Evolutionary conservation across 306 rosid genomes (phyloP).

Genomic region (Cicer pinnatifidum): DNA sequence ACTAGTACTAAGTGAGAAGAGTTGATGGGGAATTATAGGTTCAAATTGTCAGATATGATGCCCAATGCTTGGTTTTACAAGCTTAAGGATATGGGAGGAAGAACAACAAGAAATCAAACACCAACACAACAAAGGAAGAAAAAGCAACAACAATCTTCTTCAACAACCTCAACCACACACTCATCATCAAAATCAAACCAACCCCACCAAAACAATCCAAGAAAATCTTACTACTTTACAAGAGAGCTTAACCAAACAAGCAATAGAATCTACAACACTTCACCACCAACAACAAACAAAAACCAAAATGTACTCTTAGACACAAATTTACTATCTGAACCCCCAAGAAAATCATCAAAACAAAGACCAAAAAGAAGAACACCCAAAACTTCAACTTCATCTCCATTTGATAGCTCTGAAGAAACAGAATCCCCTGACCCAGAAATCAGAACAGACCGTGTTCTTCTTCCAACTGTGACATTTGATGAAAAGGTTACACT

Average conservation of each 20-base stretch:
- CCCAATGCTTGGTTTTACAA: constrained; percentile 94
- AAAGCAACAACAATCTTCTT: constrained; percentile 49
- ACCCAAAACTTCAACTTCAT: constrained; percentile 47
- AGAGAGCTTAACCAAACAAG: constrained; percentile 58
- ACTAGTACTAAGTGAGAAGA: background rate
- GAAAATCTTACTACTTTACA: constrained; percentile 85
- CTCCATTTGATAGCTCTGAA: constrained; percentile 52
- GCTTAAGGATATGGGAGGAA: constrained; percentile 67
- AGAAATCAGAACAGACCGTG: constrained; percentile 73
- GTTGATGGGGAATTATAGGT: constrained; percentile 76
- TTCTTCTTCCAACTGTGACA: constrained; percentile 64
- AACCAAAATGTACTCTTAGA: constrained; percentile 40
- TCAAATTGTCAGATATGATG: constrained; percentile 80
- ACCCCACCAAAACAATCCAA: constrained; percentile 52
- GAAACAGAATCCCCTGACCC: constrained; percentile 55
- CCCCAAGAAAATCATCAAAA: constrained; percentile 64
- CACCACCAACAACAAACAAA: constrained; percentile 48
- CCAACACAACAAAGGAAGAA: constrained; percentile 49
- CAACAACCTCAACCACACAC: constrained; percentile 43
- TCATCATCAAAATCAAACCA: constrained; percentile 49
- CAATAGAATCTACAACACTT: constrained; percentile 41
- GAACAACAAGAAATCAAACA: constrained; percentile 51
- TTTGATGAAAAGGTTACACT: constrained; percentile 46
- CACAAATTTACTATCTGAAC: constrained; percentile 44
- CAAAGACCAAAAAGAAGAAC: constrained; percentile 51